Evolutionary conservation across 164 flowering plant species (phyloP), one percentile per base, ranked within the genome.

Genomic region (Vitis rupestris): DNA sequence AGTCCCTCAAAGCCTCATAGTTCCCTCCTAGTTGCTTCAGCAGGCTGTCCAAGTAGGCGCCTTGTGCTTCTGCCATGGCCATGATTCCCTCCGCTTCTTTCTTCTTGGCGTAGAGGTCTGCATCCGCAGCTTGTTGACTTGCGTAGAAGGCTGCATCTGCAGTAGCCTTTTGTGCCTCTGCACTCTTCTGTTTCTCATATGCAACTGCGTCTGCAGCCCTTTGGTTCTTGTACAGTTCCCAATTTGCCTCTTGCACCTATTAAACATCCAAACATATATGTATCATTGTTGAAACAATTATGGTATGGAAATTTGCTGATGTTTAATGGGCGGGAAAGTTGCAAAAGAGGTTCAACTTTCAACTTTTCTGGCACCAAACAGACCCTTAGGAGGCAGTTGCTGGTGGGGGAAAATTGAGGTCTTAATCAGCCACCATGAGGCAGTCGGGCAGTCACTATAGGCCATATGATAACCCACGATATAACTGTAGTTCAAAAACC

Each of bases 181-280:
- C 80, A 11, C 52, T 66, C 17, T 70, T 67, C 62, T 70, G 31
- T 19, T 65, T 71, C 64, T 72, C 65, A 27, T 60, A 75, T 0
- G 74, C 54, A 13, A 61, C 15, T 10, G 81, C 81, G 9, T 78
- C 81, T 30, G 81, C 81, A 8, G 23, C 64, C 52, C 67, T 75
- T n/a, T 76, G 80, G 12, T 74, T 79, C 67, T 58, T 48, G 65
- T 71, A 79, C 8, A 71, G 69, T 30, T 63, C 69, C 72, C 77
- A 69, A 30, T 79, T 76, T 27, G 84, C 82, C 23, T 82, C 84
- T 76, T 82, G 80, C 14, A 76, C 84, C 79, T 74, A 1, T 37
- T 37, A 3, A 37, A 37, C 44, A 37, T 6, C 44, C 44, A 4
- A 23, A 23, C 27, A 23, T 0, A 37, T 37, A 37, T 37, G 44